Conservation (phyloP, 805 yeast genomes). For the Metschnikowia noctiluminum region DNA sequence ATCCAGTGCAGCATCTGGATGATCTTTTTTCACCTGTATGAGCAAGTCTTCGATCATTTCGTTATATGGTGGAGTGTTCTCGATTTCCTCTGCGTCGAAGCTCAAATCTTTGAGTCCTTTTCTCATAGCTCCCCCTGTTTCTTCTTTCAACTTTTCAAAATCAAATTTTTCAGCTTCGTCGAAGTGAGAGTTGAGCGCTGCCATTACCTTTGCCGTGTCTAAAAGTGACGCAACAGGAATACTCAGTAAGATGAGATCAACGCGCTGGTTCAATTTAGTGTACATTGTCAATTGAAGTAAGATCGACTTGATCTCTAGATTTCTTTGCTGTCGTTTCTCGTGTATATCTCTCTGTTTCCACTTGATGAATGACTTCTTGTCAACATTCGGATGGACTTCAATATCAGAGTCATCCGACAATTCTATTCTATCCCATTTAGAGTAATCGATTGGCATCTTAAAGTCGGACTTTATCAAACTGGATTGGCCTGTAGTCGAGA, state of each 20-base stretch:
- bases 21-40: constrained; percentile 68
- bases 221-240: constrained; percentile 40
- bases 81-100: constrained; percentile 35
- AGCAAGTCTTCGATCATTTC: constrained; percentile 92
- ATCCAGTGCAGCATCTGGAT: constrained; percentile 42
- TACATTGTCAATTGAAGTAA: constrained; percentile 82
- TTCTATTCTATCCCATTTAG: constrained; percentile 97
- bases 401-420: constrained; percentile 94
- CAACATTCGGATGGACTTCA: constrained; percentile 98
- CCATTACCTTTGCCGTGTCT: constrained; percentile 28
- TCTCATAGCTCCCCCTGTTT: constrained; percentile 43
- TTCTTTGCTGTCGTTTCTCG: constrained; percentile 80
- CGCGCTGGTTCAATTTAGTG: constrained; percentile 65
- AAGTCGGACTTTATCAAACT: background rate
- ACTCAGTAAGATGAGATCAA: constrained; percentile 54
- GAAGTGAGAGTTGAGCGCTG: constrained; percentile 47
- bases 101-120: constrained; percentile 40
- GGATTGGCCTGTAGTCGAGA: no score
- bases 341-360: constrained; percentile 99
- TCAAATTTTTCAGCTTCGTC: constrained; percentile 59
- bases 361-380: constrained; percentile 82
- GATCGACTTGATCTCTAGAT: constrained; percentile 70
- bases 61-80: constrained; percentile 62
- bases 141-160: constrained; percentile 32
- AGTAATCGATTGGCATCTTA: constrained; percentile 82